Conservation (phyloP, 1,284 basidiomycete genomes). For the Trametes sp. region DNA sequence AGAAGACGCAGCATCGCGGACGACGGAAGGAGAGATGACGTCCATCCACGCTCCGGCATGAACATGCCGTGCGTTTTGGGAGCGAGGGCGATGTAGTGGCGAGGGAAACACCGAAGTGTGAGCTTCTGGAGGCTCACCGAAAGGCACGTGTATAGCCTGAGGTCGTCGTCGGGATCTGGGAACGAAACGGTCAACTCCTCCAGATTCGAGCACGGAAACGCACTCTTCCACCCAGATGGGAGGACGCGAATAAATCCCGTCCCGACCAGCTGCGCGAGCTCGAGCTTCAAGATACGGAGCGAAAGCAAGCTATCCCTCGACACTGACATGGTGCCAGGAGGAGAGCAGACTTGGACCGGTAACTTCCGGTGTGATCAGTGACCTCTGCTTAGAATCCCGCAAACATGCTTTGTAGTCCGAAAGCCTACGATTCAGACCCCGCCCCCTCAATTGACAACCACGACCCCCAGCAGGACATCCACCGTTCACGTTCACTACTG, state of each 20-base stretch:
- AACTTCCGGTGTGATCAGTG: too few species aligned
- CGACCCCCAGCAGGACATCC: too few species aligned
- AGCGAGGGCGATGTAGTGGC: not conserved
- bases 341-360: too few species aligned
- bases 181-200: not conserved
- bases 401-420: too few species aligned
- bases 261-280: not conserved
- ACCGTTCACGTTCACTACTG: too few species aligned
- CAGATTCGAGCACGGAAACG: not conserved
- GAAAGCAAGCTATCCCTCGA: too few species aligned
- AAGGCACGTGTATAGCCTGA: constrained; percentile 2
- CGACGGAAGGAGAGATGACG: not conserved
- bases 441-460: too few species aligned
- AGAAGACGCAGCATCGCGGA: not conserved
- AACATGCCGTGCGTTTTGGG: not conserved
- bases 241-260: not conserved
- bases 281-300: not conserved
- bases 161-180: constrained; percentile 6
- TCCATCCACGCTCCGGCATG: not conserved
- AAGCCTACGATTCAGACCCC: too few species aligned
- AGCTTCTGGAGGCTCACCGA: not conserved
- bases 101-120: constrained; percentile 3
- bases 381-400: too few species aligned
- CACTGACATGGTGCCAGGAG: too few species aligned
- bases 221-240: not conserved